Conservation (phyloP, 805 yeast genomes). For the Cyberlindnera americana region DNA sequence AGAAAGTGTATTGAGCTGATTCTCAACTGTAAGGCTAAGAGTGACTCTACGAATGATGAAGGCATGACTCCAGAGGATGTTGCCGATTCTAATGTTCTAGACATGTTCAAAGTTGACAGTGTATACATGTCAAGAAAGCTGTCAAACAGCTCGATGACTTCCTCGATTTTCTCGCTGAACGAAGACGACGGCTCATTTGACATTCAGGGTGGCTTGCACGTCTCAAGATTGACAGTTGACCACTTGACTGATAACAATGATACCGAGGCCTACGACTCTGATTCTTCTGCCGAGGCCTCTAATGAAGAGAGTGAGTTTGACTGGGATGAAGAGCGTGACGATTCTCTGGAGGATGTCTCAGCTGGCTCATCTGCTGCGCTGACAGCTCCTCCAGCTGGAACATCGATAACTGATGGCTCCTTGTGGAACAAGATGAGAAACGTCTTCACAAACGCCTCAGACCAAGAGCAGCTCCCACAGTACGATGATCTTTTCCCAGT, state of each 20-base stretch:
- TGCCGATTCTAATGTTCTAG: slow-evolving; percentile 35
- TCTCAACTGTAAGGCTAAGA: slow-evolving; percentile 60
- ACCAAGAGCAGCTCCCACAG: slow-evolving; percentile 54
- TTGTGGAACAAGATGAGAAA: slow-evolving; percentile 37
- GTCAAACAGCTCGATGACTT: slow-evolving; percentile 25
- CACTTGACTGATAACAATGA: slow-evolving; percentile 27
- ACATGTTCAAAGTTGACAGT: slow-evolving; percentile 25
- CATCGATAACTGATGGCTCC: slow-evolving; percentile 25
- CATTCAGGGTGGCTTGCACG: slow-evolving; percentile 27
- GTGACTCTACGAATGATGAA: slow-evolving; percentile 46
- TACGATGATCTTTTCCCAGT: slow-evolving; percentile 73
- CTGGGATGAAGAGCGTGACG: slow-evolving; percentile 9
- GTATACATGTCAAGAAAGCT: slow-evolving; percentile 22
- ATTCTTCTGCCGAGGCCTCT: slow-evolving; percentile 23
- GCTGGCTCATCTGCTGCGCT: background rate
- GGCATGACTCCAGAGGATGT: slow-evolving; percentile 44
- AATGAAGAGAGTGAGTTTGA: slow-evolving; percentile 31
- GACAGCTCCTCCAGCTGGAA: slow-evolving; percentile 1
- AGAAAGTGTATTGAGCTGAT: slow-evolving; percentile 60
- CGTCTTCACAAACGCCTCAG: slow-evolving; percentile 24
- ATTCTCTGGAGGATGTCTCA: background rate
- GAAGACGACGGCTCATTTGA: slow-evolving; percentile 28
- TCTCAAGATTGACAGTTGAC: slow-evolving; percentile 34
- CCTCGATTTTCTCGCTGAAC: slow-evolving; percentile 29
- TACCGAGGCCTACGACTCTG: slow-evolving; percentile 19